Base-by-base conservation (phyloP, 2,329 filamentous ascomycete genomes). In the Beauveria scarabaeidicola region DNA sequence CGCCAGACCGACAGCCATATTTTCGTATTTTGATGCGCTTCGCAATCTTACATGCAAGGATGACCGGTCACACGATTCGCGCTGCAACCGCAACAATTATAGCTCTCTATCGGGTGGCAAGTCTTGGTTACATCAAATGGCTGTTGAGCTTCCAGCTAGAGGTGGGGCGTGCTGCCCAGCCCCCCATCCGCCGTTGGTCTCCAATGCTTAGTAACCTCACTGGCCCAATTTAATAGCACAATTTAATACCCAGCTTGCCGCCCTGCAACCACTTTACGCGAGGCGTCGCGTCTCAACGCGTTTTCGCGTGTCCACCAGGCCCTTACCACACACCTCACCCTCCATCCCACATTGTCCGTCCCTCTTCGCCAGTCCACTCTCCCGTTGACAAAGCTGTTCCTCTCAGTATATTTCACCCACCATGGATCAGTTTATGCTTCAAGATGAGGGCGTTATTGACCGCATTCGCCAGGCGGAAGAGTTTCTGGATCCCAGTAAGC, bases 401-500 rank as follows among this genome's bases (percentile, higher is more conserved):
- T 50, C 48, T 29, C 11, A 50, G n/a, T 32, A 58, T 48, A 53
- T 19, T 19, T 53, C 29, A 11, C 29, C 29, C 72, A 75, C 62
- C 64, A 91, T 94, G 89, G 88, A 91, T 66, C 82, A 79, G 62
- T 78, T 84, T 66, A 85, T 88, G 77, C 83, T 95, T 68, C 85
- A 88, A 74, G 92, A 97, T 80, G 90, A 94, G 74, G 90, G 88
- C 65, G 86, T 88, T 67, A 83, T 85, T 67, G 87, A 95, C 77
- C 90, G 91, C 68, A 85, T 96, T 72, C 88, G 91, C 68, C 85
- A 88, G 64, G 91, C 91, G n/a, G 83, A 88, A 68, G 92, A 97
- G 73, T 97, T 97, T 70, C 84, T 97, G 47, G 93, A 97, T 78
- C 93, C 93, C 62, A 87, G 91, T 96, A 82, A 69, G 87, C 74